These are phyloP conservation scores for Coelastrella sp. DNA, from an alignment of 139 green algal species.

Conservation along the genomic window DNA sequence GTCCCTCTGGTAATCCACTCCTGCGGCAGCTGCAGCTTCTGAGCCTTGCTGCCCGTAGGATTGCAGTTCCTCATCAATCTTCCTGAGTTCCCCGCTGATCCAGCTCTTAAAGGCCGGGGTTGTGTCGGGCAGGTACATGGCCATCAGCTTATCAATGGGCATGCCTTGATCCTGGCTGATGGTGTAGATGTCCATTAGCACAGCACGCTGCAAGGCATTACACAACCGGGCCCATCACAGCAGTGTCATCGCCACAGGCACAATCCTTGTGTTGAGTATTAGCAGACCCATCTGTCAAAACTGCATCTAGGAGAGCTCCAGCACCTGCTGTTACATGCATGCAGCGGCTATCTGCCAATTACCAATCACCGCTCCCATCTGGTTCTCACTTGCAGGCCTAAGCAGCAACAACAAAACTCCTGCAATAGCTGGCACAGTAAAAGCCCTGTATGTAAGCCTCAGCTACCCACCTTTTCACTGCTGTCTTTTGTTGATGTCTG, in stretches of 20 bases:
- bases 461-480: conserved; percentile 12
- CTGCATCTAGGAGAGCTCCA: not conserved
- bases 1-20: not conserved
- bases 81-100: not conserved
- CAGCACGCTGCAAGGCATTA: not conserved
- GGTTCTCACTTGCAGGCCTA: too few relatives aligned
- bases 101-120: conserved; percentile 20
- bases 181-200: conserved; percentile 24
- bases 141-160: conserved; percentile 34
- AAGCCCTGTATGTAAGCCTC: too few relatives aligned
- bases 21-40: not conserved
- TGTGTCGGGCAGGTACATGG: conserved; percentile 22
- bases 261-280: too few relatives aligned
- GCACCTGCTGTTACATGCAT: not conserved
- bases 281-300: too few relatives aligned
- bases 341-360: too few relatives aligned
- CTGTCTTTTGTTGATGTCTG: conserved; percentile 23
- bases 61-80: conserved; percentile 18
- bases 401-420: too few relatives aligned
- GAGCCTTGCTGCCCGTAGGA: not conserved
- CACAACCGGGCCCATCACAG: not conserved
- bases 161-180: conserved; percentile 23
- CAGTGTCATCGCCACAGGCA: not conserved
- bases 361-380: too few relatives aligned
- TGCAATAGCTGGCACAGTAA: too few relatives aligned